phyloP scores from a whole-genome alignment of 495 filamentous ascomycete genomes.

The Bathelium albidoporum region DNA sequence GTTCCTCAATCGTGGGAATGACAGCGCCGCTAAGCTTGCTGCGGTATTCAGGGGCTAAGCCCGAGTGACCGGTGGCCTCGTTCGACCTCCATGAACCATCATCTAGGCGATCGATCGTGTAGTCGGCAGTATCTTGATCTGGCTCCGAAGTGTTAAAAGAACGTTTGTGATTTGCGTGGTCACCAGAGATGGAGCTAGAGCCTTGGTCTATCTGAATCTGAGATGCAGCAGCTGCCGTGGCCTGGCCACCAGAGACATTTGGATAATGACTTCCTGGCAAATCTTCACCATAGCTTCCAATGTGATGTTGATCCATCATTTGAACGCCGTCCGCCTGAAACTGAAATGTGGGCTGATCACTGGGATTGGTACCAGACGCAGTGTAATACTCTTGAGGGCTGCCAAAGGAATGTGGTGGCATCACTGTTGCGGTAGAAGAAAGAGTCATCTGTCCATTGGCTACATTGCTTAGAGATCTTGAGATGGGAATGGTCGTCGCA shows the following conservation, averaged over 20 bases:
- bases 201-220: neutral
- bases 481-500: neutral
- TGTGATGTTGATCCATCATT: neutral
- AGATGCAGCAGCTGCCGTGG: neutral
- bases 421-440: neutral
- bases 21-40: slow-evolving; percentile 12
- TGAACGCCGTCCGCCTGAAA: neutral
- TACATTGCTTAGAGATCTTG: neutral
- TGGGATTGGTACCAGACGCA: neutral
- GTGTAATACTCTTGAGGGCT: neutral
- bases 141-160: neutral
- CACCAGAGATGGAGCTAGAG: neutral
- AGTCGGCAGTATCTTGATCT: neutral
- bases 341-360: neutral
- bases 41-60: slow-evolving; percentile 20
- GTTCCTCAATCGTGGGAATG: slow-evolving; percentile 25
- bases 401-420: neutral
- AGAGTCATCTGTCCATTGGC: neutral
- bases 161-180: neutral
- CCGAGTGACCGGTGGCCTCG: slow-evolving; percentile 16
- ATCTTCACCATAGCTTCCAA: neutral
- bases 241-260: neutral
- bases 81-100: slow-evolving; percentile 23
- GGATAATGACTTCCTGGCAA: neutral
- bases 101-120: slow-evolving; percentile 1